These are phyloP conservation scores for Rhododendron henanense DNA, from an alignment of 148 eudicot species.

Conservation along the genomic window DNA sequence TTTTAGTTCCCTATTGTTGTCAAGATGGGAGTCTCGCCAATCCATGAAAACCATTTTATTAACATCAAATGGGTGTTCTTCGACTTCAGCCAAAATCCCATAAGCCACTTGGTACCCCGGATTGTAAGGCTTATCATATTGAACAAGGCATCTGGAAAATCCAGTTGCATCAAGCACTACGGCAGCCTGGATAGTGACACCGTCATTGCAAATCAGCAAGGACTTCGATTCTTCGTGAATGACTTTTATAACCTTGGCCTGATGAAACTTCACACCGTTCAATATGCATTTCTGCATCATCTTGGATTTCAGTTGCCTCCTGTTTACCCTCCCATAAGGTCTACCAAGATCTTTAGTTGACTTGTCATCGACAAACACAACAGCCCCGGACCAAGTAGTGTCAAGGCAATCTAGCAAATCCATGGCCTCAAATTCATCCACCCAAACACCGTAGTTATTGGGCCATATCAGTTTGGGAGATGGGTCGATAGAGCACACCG, in stretches of 20 bases:
- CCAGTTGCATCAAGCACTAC: constrained; percentile 99
- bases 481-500: constrained; percentile 93
- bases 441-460: constrained; percentile 99
- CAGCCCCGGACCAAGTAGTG: constrained; percentile 94
- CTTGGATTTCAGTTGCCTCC: constrained; percentile 83
- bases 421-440: constrained; percentile 98
- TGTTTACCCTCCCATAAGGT: constrained; percentile 93
- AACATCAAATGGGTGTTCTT: constrained; percentile 88
- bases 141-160: constrained; percentile 79
- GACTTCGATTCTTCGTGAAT: constrained; percentile 84
- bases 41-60: constrained; percentile 98
- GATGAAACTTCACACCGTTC: constrained; percentile 89
- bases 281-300: constrained; percentile 94
- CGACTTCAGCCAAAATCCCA: constrained; percentile 95
- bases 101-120: constrained; percentile 98
- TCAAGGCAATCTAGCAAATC: constrained; percentile 96
- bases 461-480: constrained; percentile 95
- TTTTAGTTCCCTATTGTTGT: constrained; percentile 42
- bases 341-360: constrained; percentile 65
- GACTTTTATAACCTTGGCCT: constrained; percentile 79
- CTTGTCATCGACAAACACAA: constrained; percentile 65
- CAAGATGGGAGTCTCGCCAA: constrained; percentile 95
- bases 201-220: constrained; percentile 74
- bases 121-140: constrained; percentile 89
- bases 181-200: constrained; percentile 74